These are phyloP conservation scores for Sherardia arvensis DNA, from an alignment of 257 asterid species.

Conservation along the genomic window DNA sequence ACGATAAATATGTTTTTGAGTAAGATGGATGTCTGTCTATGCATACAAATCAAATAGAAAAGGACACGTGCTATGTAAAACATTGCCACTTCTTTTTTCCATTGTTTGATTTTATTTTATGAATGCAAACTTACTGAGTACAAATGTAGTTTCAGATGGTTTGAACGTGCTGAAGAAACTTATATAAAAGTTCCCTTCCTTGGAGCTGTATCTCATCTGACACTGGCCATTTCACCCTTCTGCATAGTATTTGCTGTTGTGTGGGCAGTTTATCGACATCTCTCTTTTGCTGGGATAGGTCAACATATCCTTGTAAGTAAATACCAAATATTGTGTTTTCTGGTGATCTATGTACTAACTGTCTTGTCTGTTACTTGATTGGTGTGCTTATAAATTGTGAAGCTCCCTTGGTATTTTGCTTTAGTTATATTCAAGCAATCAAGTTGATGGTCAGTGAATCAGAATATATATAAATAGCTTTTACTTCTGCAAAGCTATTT, in stretches of 20 bases:
- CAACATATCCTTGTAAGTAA: constrained; percentile 92
- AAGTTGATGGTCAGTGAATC: too few relatives aligned
- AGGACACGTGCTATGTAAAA: neutral
- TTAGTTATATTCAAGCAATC: neutral
- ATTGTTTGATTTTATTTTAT: neutral
- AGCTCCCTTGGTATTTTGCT: neutral
- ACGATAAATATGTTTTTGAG: neutral
- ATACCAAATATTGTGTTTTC: neutral
- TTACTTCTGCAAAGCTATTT: too few relatives aligned
- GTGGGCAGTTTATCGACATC: constrained; percentile 82
- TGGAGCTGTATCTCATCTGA: constrained; percentile 80
- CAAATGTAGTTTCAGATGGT: constrained; percentile 84
- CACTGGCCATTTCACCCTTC: constrained; percentile 82
- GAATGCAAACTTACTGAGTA: constrained; percentile 18
- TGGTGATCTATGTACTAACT: neutral
- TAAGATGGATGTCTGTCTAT: neutral
- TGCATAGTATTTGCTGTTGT: constrained; percentile 80
- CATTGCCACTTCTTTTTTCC: neutral
- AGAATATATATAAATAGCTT: too few relatives aligned
- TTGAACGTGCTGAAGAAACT: constrained; percentile 56
- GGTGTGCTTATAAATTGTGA: neutral
- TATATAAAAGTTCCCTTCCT: constrained; percentile 65
- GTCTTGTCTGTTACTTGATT: neutral
- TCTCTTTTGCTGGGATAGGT: constrained; percentile 92
- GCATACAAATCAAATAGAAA: neutral